A percentile compares a stretch with the other conserved stretches of the same genome.
These are phyloP conservation scores for Coemansia sp. DNA, from an alignment of 371 early-diverging fungal species.

Conservation along the genomic window DNA sequence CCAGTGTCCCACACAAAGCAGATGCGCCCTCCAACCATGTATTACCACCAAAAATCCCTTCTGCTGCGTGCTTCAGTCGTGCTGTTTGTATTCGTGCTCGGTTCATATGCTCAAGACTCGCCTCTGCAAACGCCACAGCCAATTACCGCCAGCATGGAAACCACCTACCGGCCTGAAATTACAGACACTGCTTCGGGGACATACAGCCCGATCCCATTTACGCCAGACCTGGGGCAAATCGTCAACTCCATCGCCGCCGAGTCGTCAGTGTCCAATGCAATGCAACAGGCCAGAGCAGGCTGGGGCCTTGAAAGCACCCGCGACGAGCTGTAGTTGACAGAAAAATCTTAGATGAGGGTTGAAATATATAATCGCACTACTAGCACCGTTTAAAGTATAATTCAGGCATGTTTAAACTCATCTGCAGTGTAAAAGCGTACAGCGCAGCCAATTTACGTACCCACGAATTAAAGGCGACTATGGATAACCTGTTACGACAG, in stretches of 20 bases:
- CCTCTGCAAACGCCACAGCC: slow-evolving; percentile 3
- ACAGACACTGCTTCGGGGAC: slow-evolving; percentile 12
- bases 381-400: background rate
- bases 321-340: slow-evolving; percentile 20
- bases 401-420: background rate
- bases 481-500: background rate
- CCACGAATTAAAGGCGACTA: background rate
- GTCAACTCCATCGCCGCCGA: slow-evolving; percentile 30
- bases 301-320: slow-evolving; percentile 12
- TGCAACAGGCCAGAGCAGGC: slow-evolving; percentile 27
- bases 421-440: background rate
- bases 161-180: slow-evolving; percentile 33
- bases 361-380: background rate
- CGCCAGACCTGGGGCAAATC: slow-evolving; percentile 34
- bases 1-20: too few species aligned
- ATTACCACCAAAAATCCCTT: too few species aligned
- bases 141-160: slow-evolving; percentile 26
- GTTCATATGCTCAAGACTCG: background rate
- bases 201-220: slow-evolving; percentile 40
- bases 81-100: background rate
- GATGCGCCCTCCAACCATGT: too few species aligned
- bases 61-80: background rate
- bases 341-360: background rate
- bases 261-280: slow-evolving; percentile 31
- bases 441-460: background rate